Evolutionary conservation across 208 protist genomes (phyloP).

Genomic region (Lotmaria passim): DNA sequence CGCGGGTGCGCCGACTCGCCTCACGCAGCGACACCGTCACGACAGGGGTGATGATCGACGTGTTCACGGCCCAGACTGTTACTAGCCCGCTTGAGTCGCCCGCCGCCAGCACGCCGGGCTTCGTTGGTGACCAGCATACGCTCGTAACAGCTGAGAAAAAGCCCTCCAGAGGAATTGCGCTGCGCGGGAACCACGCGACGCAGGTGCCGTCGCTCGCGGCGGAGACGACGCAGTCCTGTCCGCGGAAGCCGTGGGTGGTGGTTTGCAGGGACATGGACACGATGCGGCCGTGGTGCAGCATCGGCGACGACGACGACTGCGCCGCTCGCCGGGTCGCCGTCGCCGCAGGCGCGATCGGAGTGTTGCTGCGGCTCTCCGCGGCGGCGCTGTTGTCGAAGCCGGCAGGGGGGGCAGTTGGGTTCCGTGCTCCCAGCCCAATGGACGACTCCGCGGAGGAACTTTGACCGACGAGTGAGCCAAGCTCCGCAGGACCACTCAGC

Average conservation of each 20-base stretch:
- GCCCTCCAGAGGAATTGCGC: constrained; percentile 49
- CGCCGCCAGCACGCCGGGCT: constrained; percentile 64
- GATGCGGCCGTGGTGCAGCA: constrained; percentile 38
- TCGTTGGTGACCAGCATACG: constrained; percentile 72
- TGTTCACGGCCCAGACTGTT: constrained; percentile 57
- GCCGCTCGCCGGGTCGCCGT: not conserved
- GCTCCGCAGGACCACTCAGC: too few species aligned
- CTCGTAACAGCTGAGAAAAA: constrained; percentile 57
- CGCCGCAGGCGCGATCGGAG: not conserved
- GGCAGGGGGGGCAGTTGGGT: not conserved
- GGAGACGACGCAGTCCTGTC: constrained; percentile 49
- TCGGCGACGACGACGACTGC: not conserved
- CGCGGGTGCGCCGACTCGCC: constrained; percentile 15
- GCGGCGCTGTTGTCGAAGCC: not conserved
- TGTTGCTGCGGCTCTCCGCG: not conserved
- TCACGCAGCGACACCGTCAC: constrained; percentile 41
- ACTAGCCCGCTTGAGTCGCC: constrained; percentile 65
- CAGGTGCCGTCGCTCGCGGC: constrained; percentile 63
- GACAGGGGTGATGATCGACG: constrained; percentile 50
- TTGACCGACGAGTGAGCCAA: not conserved
- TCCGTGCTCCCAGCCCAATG: not conserved
- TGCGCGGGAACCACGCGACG: constrained; percentile 53
- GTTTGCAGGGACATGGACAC: constrained; percentile 59
- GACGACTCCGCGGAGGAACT: not conserved
- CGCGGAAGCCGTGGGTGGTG: constrained; percentile 35